Evolutionary conservation across 148 eudicot species (phyloP), one percentile per base, ranked within the genome.

Genomic region (Talinum fruticosum): DNA sequence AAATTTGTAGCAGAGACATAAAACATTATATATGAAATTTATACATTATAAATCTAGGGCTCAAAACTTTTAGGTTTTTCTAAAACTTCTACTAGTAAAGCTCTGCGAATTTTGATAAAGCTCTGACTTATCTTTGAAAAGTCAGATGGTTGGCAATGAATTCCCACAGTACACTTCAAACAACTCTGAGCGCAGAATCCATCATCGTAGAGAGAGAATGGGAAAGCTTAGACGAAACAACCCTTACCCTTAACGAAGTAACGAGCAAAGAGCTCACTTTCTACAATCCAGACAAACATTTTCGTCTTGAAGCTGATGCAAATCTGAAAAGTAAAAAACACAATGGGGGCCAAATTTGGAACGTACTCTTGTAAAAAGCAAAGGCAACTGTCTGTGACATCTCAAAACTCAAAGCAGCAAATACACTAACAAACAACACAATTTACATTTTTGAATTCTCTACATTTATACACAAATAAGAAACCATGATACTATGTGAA

Each of bases 401-500:
- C n/a, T n/a, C n/a, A n/a, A 51, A 4, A 51, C 18, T 51, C 3
- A 51, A 65, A 65, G 32, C 18, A 29, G 18, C 70, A 68, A 23
- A 68, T 61, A 3, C 30, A 78, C 4, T n/a, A 38, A 75, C 57
- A 26, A 26, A 34, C 14, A 36, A 30, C 4, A 19, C 23, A 18
- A 61, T 32, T 65, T 29, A 66, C 47, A n/a, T 12, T 51, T 62
- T 33, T 62, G 66, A 26, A 28, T 62, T 12, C 66, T 26, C 66
- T 26, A 33, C 6, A 41, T 41, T 8, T 14, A 41, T 41, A 41
- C 13, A 44, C 35, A 62, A 23, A 59, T 29, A 51, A 73, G 38
- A 72, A 18, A 69, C 69, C 29, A 69, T 21, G 28, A 70, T 77
- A 61, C 29, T 61, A 29, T 23, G 44, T 37, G 74, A 49, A 12